A percentile compares a stretch with the other conserved stretches of the same genome.
These are phyloP conservation scores for Pogostemon cablin DNA, from an alignment of 257 asterid genomes.

Conservation along the genomic window DNA sequence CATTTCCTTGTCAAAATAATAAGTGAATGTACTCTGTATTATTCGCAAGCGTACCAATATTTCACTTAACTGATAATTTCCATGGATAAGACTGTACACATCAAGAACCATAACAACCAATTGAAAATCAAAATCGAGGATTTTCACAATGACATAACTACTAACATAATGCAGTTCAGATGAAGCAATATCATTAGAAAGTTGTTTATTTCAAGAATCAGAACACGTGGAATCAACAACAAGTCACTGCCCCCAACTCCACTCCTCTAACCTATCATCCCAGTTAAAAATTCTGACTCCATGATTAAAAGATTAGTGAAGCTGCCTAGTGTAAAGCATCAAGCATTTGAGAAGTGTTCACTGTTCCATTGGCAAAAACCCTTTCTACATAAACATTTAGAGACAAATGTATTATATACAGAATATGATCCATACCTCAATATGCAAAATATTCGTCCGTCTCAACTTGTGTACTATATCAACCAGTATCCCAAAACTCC, in stretches of 20 bases:
- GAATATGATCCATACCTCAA: neutral
- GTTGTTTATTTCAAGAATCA: neutral
- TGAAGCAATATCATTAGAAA: too few relatives aligned
- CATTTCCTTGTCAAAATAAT: neutral
- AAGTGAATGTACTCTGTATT: neutral
- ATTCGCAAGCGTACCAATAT: neutral
- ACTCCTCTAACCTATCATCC: too few relatives aligned
- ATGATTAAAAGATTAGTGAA: too few relatives aligned
- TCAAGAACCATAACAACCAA: constrained; percentile 19
- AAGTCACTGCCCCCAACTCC: too few relatives aligned
- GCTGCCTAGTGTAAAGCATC: too few relatives aligned
- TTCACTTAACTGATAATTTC: neutral
- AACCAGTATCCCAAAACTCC: neutral
- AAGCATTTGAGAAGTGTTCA: neutral
- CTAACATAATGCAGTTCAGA: too few relatives aligned
- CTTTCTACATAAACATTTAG: neutral
- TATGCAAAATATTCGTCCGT: neutral
- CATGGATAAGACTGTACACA: constrained; percentile 1
- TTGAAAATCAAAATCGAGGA: neutral
- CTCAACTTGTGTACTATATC: neutral
- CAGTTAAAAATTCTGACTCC: too few relatives aligned
- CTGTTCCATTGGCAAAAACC: neutral
- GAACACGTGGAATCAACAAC: neutral
- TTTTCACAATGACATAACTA: neutral
- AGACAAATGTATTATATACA: neutral